Percentiles rank a stretch among this genome's conserved stretches.
These are phyloP conservation scores for Geum urbanum DNA, from an alignment of 306 rosid genomes.

Conservation along the genomic window DNA sequence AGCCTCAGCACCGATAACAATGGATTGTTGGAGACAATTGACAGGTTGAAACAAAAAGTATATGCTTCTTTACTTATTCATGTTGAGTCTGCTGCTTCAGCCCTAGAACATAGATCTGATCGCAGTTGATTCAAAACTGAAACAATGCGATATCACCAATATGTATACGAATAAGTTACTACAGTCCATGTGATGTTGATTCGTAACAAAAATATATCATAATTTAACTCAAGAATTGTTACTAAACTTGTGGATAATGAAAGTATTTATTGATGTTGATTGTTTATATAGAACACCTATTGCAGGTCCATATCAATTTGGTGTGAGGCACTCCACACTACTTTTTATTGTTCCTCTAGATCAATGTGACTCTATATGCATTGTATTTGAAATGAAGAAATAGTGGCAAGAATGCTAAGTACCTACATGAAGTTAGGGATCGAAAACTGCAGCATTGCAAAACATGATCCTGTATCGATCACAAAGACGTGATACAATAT, in stretches of 20 bases:
- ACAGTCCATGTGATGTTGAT: conserved; percentile 18
- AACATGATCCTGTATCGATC: background rate
- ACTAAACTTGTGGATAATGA: conserved; percentile 8
- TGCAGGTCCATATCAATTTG: conserved; percentile 9
- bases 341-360: background rate
- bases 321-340: background rate
- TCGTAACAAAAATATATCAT: conserved; percentile 2
- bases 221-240: conserved; percentile 22
- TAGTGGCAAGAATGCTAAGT: background rate
- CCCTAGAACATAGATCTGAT: conserved; percentile 54
- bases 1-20: conserved; percentile 38
- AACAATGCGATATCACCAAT: background rate
- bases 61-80: conserved; percentile 72
- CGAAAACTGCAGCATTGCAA: conserved; percentile 12
- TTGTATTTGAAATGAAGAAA: background rate
- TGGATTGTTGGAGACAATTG: conserved; percentile 44
- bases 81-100: conserved; percentile 78
- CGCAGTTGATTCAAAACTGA: conserved; percentile 29
- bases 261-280: conserved; percentile 19
- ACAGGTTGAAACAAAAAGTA: conserved; percentile 64
- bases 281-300: conserved; percentile 5
- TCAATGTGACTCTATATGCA: background rate
- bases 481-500: background rate
- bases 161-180: conserved; percentile 34
- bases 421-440: background rate